phyloP scores from a whole-genome alignment of 441 rosid species.

The Erodium trifolium region DNA sequence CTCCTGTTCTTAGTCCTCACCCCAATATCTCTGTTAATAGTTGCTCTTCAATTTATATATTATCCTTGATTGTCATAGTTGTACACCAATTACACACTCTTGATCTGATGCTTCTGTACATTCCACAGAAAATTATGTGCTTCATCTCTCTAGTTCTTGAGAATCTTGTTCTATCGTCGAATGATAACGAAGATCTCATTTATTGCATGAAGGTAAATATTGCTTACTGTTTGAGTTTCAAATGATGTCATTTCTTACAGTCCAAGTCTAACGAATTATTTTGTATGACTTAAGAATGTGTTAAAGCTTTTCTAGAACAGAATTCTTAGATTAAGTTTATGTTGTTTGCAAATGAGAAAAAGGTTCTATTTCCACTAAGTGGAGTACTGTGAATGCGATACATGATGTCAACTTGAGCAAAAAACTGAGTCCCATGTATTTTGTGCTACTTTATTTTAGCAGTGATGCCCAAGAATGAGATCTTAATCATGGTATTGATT shows the following conservation, averaged over 20 bases:
- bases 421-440: background rate
- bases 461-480: background rate
- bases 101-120: conserved; percentile 18
- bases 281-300: conserved; percentile 2
- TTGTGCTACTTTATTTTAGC: background rate
- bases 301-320: background rate
- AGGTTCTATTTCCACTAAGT: background rate
- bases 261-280: conserved; percentile 4
- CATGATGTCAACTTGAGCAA: background rate
- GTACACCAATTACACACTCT: conserved; percentile 10
- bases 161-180: conserved; percentile 86
- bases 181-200: conserved; percentile 89
- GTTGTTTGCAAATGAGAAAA: conserved; percentile 1
- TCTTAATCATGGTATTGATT: conserved; percentile 1
- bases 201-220: conserved; percentile 77
- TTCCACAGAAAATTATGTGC: conserved; percentile 76
- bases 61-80: conserved; percentile 9
- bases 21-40: background rate
- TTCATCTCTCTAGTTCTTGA: conserved; percentile 81
- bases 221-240: background rate
- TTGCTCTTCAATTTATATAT: conserved; percentile 12
- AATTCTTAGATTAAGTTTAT: background rate
- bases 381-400: background rate
- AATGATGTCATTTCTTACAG: background rate
- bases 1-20: conserved; percentile 15